Evolutionary conservation across 805 yeast genomes (phyloP).

Genomic region (Ogataea pini): DNA sequence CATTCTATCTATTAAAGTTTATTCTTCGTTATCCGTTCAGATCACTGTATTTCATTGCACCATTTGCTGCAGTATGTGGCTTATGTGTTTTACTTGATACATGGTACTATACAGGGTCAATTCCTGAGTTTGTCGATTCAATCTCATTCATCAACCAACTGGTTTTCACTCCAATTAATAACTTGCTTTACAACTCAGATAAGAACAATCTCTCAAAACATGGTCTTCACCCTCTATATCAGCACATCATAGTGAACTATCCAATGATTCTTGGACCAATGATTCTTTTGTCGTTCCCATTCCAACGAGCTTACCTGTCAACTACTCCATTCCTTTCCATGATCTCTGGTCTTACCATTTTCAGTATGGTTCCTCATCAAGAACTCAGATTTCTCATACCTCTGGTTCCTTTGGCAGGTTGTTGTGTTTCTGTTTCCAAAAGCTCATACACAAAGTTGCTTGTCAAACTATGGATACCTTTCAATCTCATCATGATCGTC

Average conservation of each 20-base stretch:
- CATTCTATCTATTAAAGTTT: conserved; percentile 45
- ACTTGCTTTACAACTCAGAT: conserved; percentile 66
- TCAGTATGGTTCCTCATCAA: conserved; percentile 86
- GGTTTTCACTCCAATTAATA: conserved; percentile 76
- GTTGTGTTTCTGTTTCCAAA: conserved; percentile 42
- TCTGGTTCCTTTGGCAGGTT: conserved; percentile 65
- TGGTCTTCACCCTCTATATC: conserved; percentile 79
- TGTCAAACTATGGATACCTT: conserved; percentile 55
- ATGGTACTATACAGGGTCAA: conserved; percentile 22
- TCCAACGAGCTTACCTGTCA: conserved; percentile 40
- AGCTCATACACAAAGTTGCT: conserved; percentile 24
- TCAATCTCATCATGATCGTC: conserved; percentile 58
- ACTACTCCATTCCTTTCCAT: conserved; percentile 62
- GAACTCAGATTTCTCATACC: conserved; percentile 89
- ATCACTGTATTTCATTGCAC: conserved; percentile 35
- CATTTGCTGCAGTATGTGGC: conserved; percentile 40
- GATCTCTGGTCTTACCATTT: conserved; percentile 56
- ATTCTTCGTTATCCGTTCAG: conserved; percentile 38
- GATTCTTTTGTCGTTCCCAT: conserved; percentile 45
- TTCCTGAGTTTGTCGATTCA: too few species aligned
- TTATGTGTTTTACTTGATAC: conserved; percentile 62
- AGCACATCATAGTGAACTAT: conserved; percentile 71
- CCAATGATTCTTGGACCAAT: conserved; percentile 87
- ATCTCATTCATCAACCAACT: conserved; percentile 22
- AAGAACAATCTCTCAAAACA: conserved; percentile 64